Evolutionary conservation across 2,329 filamentous ascomycete species (phyloP).

Genomic region (Hypoxylon sp.): DNA sequence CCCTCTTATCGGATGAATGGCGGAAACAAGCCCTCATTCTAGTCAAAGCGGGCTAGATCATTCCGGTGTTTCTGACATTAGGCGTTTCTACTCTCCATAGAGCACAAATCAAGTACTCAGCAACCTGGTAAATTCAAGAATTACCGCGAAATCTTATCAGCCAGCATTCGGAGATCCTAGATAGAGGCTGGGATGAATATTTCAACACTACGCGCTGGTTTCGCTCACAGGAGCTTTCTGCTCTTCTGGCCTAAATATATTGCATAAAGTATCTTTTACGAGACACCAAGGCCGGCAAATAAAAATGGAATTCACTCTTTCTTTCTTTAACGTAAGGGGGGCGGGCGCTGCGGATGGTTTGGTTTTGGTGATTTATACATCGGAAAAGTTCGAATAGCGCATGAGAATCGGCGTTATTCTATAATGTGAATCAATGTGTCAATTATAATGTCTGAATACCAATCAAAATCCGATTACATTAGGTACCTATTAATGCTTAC

Average conservation of each 20-base stretch:
- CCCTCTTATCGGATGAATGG: constrained; percentile 48
- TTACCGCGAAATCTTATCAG: background rate
- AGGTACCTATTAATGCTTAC: background rate
- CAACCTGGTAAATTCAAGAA: constrained; percentile 2
- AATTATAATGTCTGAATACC: constrained; percentile 51
- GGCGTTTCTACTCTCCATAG: background rate
- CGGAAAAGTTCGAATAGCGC: constrained; percentile 20
- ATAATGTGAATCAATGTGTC: constrained; percentile 46
- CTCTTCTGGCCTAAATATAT: constrained; percentile 31
- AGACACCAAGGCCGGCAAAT: constrained; percentile 32
- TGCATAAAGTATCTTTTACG: constrained; percentile 43
- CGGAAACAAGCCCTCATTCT: constrained; percentile 52
- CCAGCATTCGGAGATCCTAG: background rate
- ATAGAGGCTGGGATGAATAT: constrained; percentile 4
- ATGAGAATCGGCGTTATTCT: constrained; percentile 32
- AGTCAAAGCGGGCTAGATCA: constrained; percentile 47
- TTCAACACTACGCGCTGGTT: constrained; percentile 14
- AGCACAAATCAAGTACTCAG: background rate
- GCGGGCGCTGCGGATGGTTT: constrained; percentile 6
- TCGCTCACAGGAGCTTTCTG: constrained; percentile 6
- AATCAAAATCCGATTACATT: constrained; percentile 30
- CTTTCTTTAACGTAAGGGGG: constrained; percentile 22
- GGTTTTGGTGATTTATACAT: constrained; percentile 24
- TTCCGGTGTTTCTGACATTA: constrained; percentile 35
- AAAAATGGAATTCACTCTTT: constrained; percentile 6